These are phyloP conservation scores for Ligustrum vulgare DNA, from an alignment of 257 asterid species.

Conservation along the genomic window DNA sequence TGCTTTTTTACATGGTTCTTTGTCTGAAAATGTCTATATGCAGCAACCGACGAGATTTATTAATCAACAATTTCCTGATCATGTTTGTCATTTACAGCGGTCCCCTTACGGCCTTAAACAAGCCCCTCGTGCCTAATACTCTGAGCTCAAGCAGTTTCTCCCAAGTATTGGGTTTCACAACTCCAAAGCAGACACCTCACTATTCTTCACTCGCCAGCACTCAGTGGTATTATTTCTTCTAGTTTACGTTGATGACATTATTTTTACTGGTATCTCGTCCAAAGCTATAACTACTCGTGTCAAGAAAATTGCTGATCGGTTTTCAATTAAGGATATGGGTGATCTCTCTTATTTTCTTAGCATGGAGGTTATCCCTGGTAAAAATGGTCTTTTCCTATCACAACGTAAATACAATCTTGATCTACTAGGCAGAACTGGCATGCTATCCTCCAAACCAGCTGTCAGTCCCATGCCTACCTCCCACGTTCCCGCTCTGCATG, in stretches of 20 bases:
- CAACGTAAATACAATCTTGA: too few species aligned
- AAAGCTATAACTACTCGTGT: not conserved
- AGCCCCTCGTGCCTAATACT: not conserved
- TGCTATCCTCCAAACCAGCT: too few species aligned
- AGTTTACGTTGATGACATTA: too few species aligned
- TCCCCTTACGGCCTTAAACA: not conserved
- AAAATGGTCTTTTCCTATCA: too few species aligned
- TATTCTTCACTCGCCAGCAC: too few species aligned
- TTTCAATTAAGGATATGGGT: conserved; percentile 2
- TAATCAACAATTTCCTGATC: not conserved
- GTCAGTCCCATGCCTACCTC: too few species aligned
- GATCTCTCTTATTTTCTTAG: not conserved
- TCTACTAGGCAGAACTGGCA: too few species aligned
- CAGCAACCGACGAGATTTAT: not conserved
- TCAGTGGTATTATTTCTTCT: too few species aligned
- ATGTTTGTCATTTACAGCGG: not conserved
- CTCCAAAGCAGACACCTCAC: too few species aligned
- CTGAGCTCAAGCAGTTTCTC: too few species aligned
- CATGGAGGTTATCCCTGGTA: not conserved
- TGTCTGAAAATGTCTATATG: not conserved
- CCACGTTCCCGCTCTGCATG: too few species aligned
- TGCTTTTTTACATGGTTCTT: not conserved
- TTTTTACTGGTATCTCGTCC: not conserved
- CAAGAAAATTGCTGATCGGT: not conserved
- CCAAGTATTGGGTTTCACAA: too few species aligned